Percentiles rank a stretch among this genome's conserved stretches.
Evolutionary conservation across 345 rosid species (phyloP).

Genomic region (Acer campestre): DNA sequence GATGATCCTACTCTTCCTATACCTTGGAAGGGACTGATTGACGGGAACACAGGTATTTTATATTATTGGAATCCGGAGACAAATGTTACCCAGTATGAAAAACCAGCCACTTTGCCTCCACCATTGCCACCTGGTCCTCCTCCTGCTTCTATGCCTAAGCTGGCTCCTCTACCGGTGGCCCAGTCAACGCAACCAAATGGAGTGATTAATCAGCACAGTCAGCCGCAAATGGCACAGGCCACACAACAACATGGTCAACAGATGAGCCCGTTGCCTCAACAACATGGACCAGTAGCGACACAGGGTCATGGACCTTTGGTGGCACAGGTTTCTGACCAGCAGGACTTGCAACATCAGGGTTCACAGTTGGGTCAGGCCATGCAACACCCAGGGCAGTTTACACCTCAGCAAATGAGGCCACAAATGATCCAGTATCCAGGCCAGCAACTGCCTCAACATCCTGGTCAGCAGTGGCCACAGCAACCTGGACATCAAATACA

Average conservation of each 20-base stretch:
- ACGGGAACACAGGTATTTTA: slow-evolving; percentile 75
- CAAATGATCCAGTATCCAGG: slow-evolving; percentile 66
- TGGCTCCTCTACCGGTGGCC: slow-evolving; percentile 59
- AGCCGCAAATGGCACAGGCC: slow-evolving; percentile 35
- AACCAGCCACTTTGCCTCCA: slow-evolving; percentile 63
- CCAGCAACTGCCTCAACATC: slow-evolving; percentile 61
- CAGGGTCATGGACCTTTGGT: slow-evolving; percentile 42
- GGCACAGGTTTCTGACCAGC: slow-evolving; percentile 42
- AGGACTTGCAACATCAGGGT: slow-evolving; percentile 39
- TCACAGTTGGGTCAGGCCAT: slow-evolving; percentile 43
- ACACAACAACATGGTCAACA: slow-evolving; percentile 35
- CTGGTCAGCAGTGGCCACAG: slow-evolving; percentile 44
- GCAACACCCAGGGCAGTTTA: slow-evolving; percentile 53
- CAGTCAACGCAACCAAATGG: slow-evolving; percentile 51
- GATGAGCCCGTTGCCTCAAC: too few relatives aligned
- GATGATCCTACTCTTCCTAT: slow-evolving; percentile 93
- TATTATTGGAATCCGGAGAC: slow-evolving; percentile 98
- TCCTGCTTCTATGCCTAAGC: slow-evolving; percentile 54
- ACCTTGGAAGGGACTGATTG: slow-evolving; percentile 97
- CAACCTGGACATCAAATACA: slow-evolving; percentile 54
- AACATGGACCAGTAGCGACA: slow-evolving; percentile 30
- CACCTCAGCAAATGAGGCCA: slow-evolving; percentile 50
- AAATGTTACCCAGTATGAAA: slow-evolving; percentile 88
- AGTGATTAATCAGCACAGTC: slow-evolving; percentile 42
- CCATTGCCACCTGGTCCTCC: slow-evolving; percentile 62